Conservation (phyloP, 257 asterid species). For the Voacanga thouarsii region DNA sequence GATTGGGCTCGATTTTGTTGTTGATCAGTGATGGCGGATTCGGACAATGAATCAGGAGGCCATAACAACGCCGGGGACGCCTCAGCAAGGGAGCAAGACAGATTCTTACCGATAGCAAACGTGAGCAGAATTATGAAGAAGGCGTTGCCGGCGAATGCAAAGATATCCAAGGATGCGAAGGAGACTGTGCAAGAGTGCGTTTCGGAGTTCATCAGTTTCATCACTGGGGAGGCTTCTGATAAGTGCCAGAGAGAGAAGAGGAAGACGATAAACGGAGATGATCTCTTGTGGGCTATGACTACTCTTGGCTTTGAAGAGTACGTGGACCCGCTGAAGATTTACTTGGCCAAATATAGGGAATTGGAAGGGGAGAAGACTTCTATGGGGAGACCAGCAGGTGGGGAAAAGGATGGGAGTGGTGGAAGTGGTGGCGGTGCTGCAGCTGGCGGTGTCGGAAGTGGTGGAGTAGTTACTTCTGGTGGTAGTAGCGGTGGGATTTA, state of each 20-base stretch:
- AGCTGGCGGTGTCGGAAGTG: background rate
- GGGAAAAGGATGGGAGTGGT: constrained; percentile 4
- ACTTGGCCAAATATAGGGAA: background rate
- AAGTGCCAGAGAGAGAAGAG: constrained; percentile 11
- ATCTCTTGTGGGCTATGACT: constrained; percentile 6
- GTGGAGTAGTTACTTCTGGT: background rate
- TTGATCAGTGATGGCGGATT: constrained; percentile 15
- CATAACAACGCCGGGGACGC: constrained; percentile 11
- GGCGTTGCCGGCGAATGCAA: constrained; percentile 7
- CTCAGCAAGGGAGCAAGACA: constrained; percentile 6
- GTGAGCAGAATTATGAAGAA: constrained; percentile 11
- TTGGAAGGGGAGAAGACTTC: constrained; percentile 12
- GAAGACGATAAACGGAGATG: constrained; percentile 12
- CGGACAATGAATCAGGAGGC: constrained; percentile 23
- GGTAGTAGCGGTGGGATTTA: background rate
- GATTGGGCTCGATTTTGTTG: background rate
- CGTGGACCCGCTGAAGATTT: constrained; percentile 6
- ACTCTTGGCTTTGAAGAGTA: constrained; percentile 8
- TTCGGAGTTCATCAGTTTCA: constrained; percentile 14
- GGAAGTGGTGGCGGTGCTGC: background rate
- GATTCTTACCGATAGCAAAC: constrained; percentile 11
- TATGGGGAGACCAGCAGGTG: background rate
- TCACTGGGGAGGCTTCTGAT: constrained; percentile 10
- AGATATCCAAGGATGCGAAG: constrained; percentile 9
- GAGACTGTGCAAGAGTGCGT: constrained; percentile 11